Evolutionary conservation across 768 basidiomycete species (phyloP).

Genomic region (Imleria badia): DNA sequence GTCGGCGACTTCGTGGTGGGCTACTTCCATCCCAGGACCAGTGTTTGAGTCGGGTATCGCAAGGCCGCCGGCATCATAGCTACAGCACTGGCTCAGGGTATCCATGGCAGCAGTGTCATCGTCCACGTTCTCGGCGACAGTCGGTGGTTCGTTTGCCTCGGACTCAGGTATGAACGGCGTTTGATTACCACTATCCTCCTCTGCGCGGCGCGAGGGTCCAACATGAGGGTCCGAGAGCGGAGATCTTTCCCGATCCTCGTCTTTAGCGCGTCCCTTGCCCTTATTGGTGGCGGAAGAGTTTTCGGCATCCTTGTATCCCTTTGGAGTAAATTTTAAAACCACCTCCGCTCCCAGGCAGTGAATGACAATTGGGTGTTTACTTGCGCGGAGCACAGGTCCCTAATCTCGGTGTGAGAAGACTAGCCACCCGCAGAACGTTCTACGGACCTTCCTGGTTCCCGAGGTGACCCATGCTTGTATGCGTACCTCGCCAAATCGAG

Average conservation of each 20-base stretch:
- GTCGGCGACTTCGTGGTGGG: not conserved
- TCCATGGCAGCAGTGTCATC: conserved; percentile 5
- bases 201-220: not conserved
- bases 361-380: conserved; percentile 18
- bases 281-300: conserved; percentile 4
- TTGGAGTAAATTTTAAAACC: conserved; percentile 23
- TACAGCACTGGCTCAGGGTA: not conserved
- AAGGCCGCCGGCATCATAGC: not conserved
- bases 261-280: conserved; percentile 9
- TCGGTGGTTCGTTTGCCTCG: not conserved
- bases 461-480: conserved; percentile 43
- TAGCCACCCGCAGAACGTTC: not conserved
- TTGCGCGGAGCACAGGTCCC: conserved; percentile 28
- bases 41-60: not conserved
- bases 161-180: not conserved
- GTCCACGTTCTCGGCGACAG: conserved; percentile 1
- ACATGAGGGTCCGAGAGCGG: not conserved
- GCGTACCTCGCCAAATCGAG: conserved; percentile 36
- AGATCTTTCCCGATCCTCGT: conserved; percentile 7
- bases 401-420: conserved; percentile 6
- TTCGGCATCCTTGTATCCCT: conserved; percentile 20
- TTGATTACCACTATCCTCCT: not conserved
- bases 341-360: conserved; percentile 29
- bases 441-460: conserved; percentile 38
- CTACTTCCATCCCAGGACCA: not conserved